Percentiles rank a stretch among this genome's conserved stretches.
Evolutionary conservation across 2,329 filamentous ascomycete species (phyloP).

Genomic region (Aspergillus ustus): DNA sequence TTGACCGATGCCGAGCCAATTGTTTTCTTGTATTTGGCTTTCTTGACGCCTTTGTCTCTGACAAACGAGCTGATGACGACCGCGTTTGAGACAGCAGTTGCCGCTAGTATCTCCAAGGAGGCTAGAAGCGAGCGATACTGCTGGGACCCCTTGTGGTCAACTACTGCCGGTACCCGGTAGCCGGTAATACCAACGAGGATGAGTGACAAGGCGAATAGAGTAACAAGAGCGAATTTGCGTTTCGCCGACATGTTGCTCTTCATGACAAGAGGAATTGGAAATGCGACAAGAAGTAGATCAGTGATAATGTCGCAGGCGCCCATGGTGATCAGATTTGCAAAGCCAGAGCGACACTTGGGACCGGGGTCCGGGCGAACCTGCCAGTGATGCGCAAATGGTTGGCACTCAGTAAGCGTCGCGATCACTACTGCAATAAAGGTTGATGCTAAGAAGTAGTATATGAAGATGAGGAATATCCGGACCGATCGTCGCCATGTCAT

Average conservation of each 20-base stretch:
- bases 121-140: slow-evolving; percentile 88
- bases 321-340: slow-evolving; percentile 86
- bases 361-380: slow-evolving; percentile 86
- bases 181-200: slow-evolving; percentile 78
- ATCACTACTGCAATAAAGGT: slow-evolving; percentile 83
- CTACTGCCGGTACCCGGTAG: slow-evolving; percentile 79
- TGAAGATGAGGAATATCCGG: slow-evolving; percentile 69
- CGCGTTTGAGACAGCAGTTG: slow-evolving; percentile 83
- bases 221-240: slow-evolving; percentile 77
- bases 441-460: slow-evolving; percentile 74
- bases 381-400: slow-evolving; percentile 74
- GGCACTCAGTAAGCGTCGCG: slow-evolving; percentile 82
- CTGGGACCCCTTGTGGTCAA: slow-evolving; percentile 72
- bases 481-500: slow-evolving; percentile 81
- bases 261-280: slow-evolving; percentile 87
- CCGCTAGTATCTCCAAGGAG: slow-evolving; percentile 87
- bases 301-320: slow-evolving; percentile 87
- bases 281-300: slow-evolving; percentile 82
- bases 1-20: slow-evolving; percentile 51
- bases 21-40: slow-evolving; percentile 71
- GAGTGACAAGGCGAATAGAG: slow-evolving; percentile 84
- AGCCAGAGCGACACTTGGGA: slow-evolving; percentile 81
- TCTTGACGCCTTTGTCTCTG: slow-evolving; percentile 87
- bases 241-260: slow-evolving; percentile 75
- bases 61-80: slow-evolving; percentile 92